A percentile compares a stretch with the other conserved stretches of the same genome.
Conservation (phyloP, 345 rosid genomes). For the Eucalyptus polybractea region DNA sequence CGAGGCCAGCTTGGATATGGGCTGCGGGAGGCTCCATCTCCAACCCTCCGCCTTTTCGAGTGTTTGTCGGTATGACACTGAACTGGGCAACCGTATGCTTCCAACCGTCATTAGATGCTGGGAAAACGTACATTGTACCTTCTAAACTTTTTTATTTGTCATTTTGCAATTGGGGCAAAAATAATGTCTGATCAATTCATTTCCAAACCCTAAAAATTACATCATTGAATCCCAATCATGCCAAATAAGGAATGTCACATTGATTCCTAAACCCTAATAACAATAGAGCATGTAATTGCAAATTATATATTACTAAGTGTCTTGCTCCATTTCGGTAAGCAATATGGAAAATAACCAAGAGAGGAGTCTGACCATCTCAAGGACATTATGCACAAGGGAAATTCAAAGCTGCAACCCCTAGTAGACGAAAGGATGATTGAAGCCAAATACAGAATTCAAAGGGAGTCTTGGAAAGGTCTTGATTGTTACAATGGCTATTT, state of each 20-base stretch:
- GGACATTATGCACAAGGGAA: background rate
- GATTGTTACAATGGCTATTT: background rate
- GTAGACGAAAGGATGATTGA: background rate
- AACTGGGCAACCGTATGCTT: background rate
- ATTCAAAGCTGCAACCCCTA: background rate
- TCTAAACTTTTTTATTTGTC: background rate
- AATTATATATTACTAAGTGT: background rate
- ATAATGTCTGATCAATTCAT: background rate
- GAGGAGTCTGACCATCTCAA: background rate
- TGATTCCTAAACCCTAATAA: background rate
- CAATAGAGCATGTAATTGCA: background rate
- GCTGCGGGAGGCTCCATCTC: background rate
- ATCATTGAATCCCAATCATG: background rate
- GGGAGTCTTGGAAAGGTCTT: background rate
- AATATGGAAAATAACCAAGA: background rate
- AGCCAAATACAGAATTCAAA: background rate
- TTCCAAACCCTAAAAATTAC: background rate
- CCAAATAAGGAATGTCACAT: background rate
- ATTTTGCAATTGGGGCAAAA: background rate
- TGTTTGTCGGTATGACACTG: background rate
- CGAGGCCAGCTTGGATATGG: background rate
- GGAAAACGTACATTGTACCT: background rate
- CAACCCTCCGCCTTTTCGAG: background rate
- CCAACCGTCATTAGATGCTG: background rate
- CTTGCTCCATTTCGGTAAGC: background rate